A percentile compares a stretch with the other conserved stretches of the same genome.
Evolutionary conservation across 2,329 filamentous ascomycete species (phyloP).

Genomic region (Xylariaceae sp.): DNA sequence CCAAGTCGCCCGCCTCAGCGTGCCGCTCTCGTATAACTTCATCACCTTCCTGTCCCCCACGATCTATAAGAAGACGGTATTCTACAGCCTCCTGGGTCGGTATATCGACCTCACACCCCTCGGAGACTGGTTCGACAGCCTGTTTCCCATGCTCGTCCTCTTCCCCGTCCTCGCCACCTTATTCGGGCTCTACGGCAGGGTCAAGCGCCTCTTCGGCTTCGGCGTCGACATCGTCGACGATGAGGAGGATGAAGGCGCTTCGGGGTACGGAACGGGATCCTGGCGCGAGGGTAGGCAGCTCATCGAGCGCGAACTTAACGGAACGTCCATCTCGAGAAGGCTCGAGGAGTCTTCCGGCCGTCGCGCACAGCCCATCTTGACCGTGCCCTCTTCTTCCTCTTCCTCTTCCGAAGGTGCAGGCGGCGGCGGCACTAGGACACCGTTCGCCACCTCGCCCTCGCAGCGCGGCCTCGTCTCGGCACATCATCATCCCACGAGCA

Average conservation of each 20-base stretch:
- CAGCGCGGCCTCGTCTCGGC: constrained; percentile 30
- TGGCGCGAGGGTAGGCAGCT: constrained; percentile 91
- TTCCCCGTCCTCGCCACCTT: constrained; percentile 78
- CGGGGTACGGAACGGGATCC: constrained; percentile 67
- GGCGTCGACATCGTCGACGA: constrained; percentile 70
- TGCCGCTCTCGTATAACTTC: constrained; percentile 94
- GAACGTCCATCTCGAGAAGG: constrained; percentile 50
- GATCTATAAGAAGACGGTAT: constrained; percentile 72
- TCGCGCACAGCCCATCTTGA: constrained; percentile 42
- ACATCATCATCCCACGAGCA: constrained; percentile 28
- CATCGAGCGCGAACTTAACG: constrained; percentile 78
- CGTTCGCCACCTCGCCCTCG: constrained; percentile 38
- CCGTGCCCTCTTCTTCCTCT: constrained; percentile 44
- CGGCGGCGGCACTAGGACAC: constrained; percentile 35
- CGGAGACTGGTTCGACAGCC: constrained; percentile 76
- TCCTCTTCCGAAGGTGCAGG: too few species aligned
- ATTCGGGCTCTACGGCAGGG: constrained; percentile 82
- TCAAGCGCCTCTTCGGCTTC: constrained; percentile 73
- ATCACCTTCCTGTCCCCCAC: constrained; percentile 74
- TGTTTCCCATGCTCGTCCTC: constrained; percentile 85
- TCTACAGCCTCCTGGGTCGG: constrained; percentile 79
- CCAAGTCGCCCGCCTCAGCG: constrained; percentile 85
- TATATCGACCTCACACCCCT: constrained; percentile 79
- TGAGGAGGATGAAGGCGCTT: constrained; percentile 60
- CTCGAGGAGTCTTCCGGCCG: constrained; percentile 37